A percentile compares a stretch with the other conserved stretches of the same genome.
Evolutionary conservation across 1,284 basidiomycete genomes (phyloP).

Genomic region (Wallemia ichthyophaga): DNA sequence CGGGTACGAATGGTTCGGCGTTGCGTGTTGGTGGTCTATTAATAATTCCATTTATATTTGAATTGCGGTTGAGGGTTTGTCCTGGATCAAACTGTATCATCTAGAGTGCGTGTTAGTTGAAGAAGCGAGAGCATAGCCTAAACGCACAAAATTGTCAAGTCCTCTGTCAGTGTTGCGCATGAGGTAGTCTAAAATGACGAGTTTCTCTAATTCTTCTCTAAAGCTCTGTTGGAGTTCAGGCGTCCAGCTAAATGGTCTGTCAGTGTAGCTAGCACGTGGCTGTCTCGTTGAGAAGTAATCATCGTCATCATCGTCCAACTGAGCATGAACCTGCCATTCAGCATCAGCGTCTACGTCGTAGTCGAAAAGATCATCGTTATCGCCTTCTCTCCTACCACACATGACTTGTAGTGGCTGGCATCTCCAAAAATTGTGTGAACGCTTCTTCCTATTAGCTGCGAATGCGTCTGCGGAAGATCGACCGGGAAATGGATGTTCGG

Average conservation of each 20-base stretch:
- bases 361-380: constrained; percentile 14
- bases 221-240: constrained; percentile 42
- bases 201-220: constrained; percentile 60
- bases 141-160: constrained; percentile 17
- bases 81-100: constrained; percentile 60
- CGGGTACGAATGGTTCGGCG: constrained; percentile 29
- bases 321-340: constrained; percentile 9
- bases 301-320: constrained; percentile 16
- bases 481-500: constrained; percentile 61
- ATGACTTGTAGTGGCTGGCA: constrained; percentile 35
- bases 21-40: constrained; percentile 41
- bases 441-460: background rate
- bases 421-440: constrained; percentile 17
- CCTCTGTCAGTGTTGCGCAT: constrained; percentile 44
- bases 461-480: constrained; percentile 19
- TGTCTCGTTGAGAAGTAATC: constrained; percentile 7
- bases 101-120: constrained; percentile 11
- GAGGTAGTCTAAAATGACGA: constrained; percentile 58
- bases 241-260: constrained; percentile 43
- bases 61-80: constrained; percentile 16
- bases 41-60: constrained; percentile 32
- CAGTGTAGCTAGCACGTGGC: constrained; percentile 8
- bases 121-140: constrained; percentile 5
- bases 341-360: constrained; percentile 11
- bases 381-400: constrained; percentile 43